Conservation (phyloP, 768 basidiomycete genomes). For the Auriculariales sp. region DNA sequence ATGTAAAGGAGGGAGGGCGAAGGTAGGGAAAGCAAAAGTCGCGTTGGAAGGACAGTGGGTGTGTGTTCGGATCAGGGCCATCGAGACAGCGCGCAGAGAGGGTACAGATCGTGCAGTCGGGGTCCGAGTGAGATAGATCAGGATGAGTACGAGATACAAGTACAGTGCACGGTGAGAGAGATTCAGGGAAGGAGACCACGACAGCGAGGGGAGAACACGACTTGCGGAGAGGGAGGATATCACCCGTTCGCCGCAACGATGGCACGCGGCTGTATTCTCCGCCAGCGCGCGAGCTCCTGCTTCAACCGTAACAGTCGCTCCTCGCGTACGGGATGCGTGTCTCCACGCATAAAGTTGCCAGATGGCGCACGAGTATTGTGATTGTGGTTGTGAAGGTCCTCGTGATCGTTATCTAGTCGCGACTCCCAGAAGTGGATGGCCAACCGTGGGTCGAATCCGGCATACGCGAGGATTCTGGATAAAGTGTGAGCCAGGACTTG, state of each 20-base stretch:
- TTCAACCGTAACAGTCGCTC: constrained; percentile 45
- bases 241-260: background rate
- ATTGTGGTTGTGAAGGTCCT: constrained; percentile 18
- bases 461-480: constrained; percentile 72
- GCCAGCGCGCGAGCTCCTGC: constrained; percentile 62
- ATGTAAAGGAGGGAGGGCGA: no score
- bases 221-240: no score
- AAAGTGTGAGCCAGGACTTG: background rate
- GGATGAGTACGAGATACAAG: no score
- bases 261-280: constrained; percentile 30
- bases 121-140: no score
- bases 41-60: no score
- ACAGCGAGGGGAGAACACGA: no score
- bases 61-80: no score
- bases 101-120: no score
- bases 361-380: constrained; percentile 30
- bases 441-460: constrained; percentile 76
- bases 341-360: constrained; percentile 23
- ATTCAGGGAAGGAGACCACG: no score
- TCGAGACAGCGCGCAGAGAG: no score
- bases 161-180: no score
- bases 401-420: constrained; percentile 11
- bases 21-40: no score
- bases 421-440: constrained; percentile 76
- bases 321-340: constrained; percentile 54